Conservation (phyloP, 192 early-diverging fungal species). For the Coemansia sp. region DNA sequence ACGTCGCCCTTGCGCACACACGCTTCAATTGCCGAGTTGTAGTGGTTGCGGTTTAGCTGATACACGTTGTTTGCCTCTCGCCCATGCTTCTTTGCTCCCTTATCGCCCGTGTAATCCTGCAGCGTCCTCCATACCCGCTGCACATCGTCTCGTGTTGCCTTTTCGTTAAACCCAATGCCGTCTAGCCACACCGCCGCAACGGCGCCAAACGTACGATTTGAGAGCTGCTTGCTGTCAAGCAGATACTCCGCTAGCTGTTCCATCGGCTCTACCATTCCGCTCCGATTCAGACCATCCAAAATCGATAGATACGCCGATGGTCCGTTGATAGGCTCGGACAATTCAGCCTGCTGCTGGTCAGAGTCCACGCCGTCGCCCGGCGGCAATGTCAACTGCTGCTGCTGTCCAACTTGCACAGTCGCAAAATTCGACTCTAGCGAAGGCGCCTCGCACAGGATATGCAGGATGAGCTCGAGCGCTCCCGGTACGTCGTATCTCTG, state of each 20-base stretch:
- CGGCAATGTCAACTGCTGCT: background rate
- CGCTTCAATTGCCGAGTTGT: slow-evolving; percentile 47
- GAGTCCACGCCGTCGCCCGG: background rate
- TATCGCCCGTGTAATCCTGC: slow-evolving; percentile 10
- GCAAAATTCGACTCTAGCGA: background rate
- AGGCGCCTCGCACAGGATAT: slow-evolving; percentile 14
- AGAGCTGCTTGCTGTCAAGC: slow-evolving; percentile 19
- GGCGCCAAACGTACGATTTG: slow-evolving; percentile 19
- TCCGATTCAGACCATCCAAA: slow-evolving; percentile 35
- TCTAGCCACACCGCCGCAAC: slow-evolving; percentile 49
- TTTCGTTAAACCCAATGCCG: slow-evolving; percentile 13
- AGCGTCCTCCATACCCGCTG: slow-evolving; percentile 33
- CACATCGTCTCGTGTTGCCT: slow-evolving; percentile 27
- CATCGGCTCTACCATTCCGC: slow-evolving; percentile 28
- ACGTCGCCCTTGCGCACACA: slow-evolving; percentile 48
- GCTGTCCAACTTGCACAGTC: background rate
- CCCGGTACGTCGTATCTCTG: slow-evolving; percentile 7
- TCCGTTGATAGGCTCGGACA: slow-evolving; percentile 9
- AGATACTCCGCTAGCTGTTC: slow-evolving; percentile 35
- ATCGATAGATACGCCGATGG: slow-evolving; percentile 29
- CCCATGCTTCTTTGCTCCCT: background rate
- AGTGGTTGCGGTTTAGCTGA: slow-evolving; percentile 40
- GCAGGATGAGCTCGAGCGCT: slow-evolving; percentile 24
- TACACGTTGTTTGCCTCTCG: background rate
- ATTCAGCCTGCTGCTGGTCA: background rate